These are phyloP conservation scores for Prunus fruticosa DNA, from an alignment of 306 rosid genomes.

Conservation along the genomic window DNA sequence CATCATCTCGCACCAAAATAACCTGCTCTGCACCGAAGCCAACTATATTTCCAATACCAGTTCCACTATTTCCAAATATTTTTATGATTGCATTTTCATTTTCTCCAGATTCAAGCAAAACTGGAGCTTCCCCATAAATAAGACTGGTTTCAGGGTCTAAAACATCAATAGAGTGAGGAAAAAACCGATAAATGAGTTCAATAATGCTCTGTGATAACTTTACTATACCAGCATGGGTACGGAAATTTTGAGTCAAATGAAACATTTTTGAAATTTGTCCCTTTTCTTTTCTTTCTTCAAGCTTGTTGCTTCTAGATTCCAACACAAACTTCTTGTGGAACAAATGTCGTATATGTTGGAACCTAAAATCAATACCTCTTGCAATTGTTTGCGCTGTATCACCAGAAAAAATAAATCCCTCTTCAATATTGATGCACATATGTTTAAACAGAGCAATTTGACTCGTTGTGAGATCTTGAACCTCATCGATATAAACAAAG, in stretches of 20 bases:
- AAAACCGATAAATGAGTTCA: conserved; percentile 62
- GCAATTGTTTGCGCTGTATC: conserved; percentile 90
- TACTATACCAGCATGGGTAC: conserved; percentile 72
- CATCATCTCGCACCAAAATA: conserved; percentile 74
- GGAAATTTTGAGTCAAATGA: conserved; percentile 58
- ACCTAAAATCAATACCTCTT: conserved; percentile 79
- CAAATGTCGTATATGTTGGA: conserved; percentile 62
- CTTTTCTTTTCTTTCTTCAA: conserved; percentile 35
- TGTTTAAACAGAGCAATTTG: conserved; percentile 70
- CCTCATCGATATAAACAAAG: conserved; percentile 77
- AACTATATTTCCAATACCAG: conserved; percentile 35
- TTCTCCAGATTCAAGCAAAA: conserved; percentile 50
- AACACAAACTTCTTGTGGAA: conserved; percentile 59
- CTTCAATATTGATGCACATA: conserved; percentile 59
- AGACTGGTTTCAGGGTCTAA: conserved; percentile 69
- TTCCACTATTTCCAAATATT: conserved; percentile 59
- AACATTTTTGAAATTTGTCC: conserved; percentile 46
- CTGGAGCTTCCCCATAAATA: conserved; percentile 67
- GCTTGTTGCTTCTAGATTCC: conserved; percentile 26
- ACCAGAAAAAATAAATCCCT: conserved; percentile 85
- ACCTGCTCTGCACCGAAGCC: conserved; percentile 90
- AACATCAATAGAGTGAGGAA: conserved; percentile 59
- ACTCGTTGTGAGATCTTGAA: conserved; percentile 77
- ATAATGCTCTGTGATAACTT: conserved; percentile 63
- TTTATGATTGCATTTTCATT: conserved; percentile 55